Conservation (phyloP, 495 filamentous ascomycete genomes). For the Penicillium chermesinum region DNA sequence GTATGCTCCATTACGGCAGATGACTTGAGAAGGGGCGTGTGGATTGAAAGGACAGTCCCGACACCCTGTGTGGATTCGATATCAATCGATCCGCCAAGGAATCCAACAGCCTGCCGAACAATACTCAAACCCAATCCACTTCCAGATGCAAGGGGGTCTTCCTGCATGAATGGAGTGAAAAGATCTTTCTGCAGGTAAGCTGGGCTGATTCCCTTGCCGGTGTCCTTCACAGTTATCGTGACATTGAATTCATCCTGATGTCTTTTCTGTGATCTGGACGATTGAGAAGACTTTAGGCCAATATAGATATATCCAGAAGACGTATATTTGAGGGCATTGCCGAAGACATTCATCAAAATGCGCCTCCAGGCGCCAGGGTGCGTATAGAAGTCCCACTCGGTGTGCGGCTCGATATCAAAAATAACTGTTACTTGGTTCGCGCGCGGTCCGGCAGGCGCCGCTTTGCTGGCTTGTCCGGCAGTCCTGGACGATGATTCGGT, state of each 20-base stretch:
- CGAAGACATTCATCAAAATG: conserved; percentile 44
- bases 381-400: conserved; percentile 51
- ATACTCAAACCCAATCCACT: conserved; percentile 61
- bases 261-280: conserved; percentile 16
- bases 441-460: conserved; percentile 1
- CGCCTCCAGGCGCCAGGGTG: conserved; percentile 57
- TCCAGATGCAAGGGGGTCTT: conserved; percentile 58
- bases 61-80: conserved; percentile 18
- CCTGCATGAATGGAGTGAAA: conserved; percentile 67
- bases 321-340: conserved; percentile 45
- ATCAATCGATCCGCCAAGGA: conserved; percentile 25
- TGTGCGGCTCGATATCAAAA: conserved; percentile 49
- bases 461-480: neutral
- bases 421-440: conserved; percentile 42
- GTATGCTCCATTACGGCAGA: conserved; percentile 14
- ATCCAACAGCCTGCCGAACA: conserved; percentile 26
- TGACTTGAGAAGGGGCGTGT: conserved; percentile 25
- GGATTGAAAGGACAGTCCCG: conserved; percentile 54
- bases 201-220: conserved; percentile 60
- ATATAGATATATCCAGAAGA: conserved; percentile 34
- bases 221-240: conserved; percentile 53
- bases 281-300: conserved; percentile 18
- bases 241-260: conserved; percentile 31
- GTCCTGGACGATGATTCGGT: neutral
- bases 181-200: conserved; percentile 51